Evolutionary conservation across 1,284 basidiomycete species (phyloP), one percentile per base, ranked within the genome.

Genomic region (Chondrostereum purpureum): DNA sequence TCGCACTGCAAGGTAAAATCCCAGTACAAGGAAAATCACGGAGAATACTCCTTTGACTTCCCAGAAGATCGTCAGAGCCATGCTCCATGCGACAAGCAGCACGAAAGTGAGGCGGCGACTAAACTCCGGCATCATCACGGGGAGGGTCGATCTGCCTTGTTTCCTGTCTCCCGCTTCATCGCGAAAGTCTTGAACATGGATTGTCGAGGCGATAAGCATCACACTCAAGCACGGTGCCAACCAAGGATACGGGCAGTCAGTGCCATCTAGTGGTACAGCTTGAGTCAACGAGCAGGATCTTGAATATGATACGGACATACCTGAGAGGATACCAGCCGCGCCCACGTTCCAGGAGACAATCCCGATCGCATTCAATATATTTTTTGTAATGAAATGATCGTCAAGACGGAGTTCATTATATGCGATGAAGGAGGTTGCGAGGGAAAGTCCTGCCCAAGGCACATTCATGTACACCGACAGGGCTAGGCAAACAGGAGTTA

Each of bases 121-220:
- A 13, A 55, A 41, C 19, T 57, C 53, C 2, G 63, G 63, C 35
- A 57, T 51, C 8, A 54, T 45, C 39, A 72, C 65, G 12, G 70
- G 69, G 10, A 72, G 51, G 0, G 71, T 73, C 1, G 53, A 56
- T 12, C 70, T 59, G 11, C 69, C 68, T 19, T 59, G 55, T 5
- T 38, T 50, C 3, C 46, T 49, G 48, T 73, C 70, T 3, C 71
- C 72, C 4, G 55, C 58, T 5, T 62, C 56, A 42, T 73, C 72
- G 20, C 61, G 59, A 52, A 69, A 72, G 45, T 72, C 70, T 51
- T 70, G 67, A 42, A 51, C 44, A 39, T 51, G 50, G 10, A 51
- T 51, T 4, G 50, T 51, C 8, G 47, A 39, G 21, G 39, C 42
- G 2, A 51, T 51, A 17, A 51, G 21, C 11, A 20, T 34, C 6